Base-by-base conservation (phyloP, 106 monocot species). In the Phalaenopsis aphrodite region DNA sequence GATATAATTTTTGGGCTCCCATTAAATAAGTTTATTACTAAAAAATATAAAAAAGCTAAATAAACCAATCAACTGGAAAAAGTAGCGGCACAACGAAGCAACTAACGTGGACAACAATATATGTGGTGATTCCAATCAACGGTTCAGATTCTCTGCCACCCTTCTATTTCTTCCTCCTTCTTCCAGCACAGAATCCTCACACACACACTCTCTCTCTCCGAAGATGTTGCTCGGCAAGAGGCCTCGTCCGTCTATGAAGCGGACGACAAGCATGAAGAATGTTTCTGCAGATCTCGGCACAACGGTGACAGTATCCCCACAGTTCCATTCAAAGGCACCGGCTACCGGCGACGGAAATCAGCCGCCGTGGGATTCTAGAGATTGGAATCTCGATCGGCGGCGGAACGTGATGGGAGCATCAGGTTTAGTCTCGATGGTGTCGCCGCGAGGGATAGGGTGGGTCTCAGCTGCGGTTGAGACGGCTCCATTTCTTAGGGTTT, bases 401-500 rank as follows among this genome's bases (percentile, higher is more conserved):
- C 42, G 8, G 45, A 21, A 45, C n/a, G 55, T 71, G 42, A 75
- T 23, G 56, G 67, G 75, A 30, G 77, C 38, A 77, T 16, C 65
- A 38, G 64, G 42, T 75, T 42, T 73, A 19, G 23, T 24, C 18
- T 3, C 41, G 42, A 36, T 67, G 17, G 14, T 72, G 16, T 78
- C 83, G 30, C 78, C 52, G 5, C 23, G 69, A 24, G 72, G 4
- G 21, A 67, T 37, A 56, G 19, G 43, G 5, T 46, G 78, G 78
- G 41, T 18, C 49, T 79, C 78, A 11, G 77, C 47, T 47, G 75
- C 74, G 16, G 61, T 75, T 38, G 81, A 85, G 77, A 73, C 84
- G n/a, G 85, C 85, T 47, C 80, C 80, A 12, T 90, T 90, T 52
- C 64, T 90, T 30, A 83, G 77, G 81, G 83, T 75, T 38, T 90